A percentile compares a stretch with the other conserved stretches of the same genome.
Evolutionary conservation across 192 early-diverging fungal species (phyloP).

Genomic region (Podila clonocystis): DNA sequence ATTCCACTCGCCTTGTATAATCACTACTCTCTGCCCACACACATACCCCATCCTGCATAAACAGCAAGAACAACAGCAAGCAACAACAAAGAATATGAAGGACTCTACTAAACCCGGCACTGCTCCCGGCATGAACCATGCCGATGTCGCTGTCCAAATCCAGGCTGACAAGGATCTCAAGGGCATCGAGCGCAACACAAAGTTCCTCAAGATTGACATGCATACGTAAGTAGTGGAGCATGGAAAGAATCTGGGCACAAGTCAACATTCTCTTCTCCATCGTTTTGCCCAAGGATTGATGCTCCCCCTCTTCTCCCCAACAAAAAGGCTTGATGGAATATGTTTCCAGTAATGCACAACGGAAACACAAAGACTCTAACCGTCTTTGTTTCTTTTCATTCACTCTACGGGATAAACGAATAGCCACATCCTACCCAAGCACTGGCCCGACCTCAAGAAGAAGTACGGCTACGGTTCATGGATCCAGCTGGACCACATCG

Average conservation of each 20-base stretch:
- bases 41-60: background rate
- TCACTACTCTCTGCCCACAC: background rate
- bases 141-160: slow-evolving; percentile 29
- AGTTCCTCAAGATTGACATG: slow-evolving; percentile 61
- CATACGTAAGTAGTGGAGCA: slow-evolving; percentile 45
- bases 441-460: slow-evolving; percentile 68
- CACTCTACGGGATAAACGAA: background rate
- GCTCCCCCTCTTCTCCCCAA: background rate
- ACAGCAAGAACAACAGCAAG: background rate
- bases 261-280: background rate
- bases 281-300: background rate
- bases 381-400: slow-evolving; percentile 3
- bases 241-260: background rate
- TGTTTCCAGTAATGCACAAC: no score
- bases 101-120: slow-evolving; percentile 4
- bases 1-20: no score
- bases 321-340: no score
- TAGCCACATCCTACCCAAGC: slow-evolving; percentile 71
- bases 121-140: slow-evolving; percentile 44
- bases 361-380: no score
- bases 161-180: slow-evolving; percentile 48
- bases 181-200: slow-evolving; percentile 44
- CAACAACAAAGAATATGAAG: background rate
- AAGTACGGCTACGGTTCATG: slow-evolving; percentile 68
- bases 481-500: slow-evolving; percentile 56